A percentile compares a stretch with the other conserved stretches of the same genome.
Conservation (phyloP, 2,329 filamentous ascomycete species). For the Neurospora sp. region DNA sequence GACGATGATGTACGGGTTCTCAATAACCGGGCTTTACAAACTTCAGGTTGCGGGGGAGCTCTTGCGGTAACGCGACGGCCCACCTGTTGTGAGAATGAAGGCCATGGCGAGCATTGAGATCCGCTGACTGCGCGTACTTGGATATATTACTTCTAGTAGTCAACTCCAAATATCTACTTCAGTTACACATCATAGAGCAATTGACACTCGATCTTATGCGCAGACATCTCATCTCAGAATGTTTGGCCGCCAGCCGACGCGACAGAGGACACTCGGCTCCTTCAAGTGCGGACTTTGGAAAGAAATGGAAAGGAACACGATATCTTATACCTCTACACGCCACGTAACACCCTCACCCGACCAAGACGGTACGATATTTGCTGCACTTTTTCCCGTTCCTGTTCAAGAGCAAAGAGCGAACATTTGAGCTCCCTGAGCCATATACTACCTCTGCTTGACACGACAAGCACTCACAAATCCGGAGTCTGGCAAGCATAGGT, state of each 20-base stretch:
- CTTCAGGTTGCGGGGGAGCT: not conserved
- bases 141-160: not conserved
- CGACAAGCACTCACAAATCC: not conserved
- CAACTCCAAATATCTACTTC: not conserved
- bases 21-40: not conserved
- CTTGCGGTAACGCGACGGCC: not conserved
- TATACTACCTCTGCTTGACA: not conserved
- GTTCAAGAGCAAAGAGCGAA: not conserved
- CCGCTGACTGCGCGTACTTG: not conserved
- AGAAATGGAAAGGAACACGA: fast-evolving
- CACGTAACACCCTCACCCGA: not conserved
- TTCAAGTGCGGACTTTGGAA: not conserved
- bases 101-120: not conserved
- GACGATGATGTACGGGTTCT: not conserved
- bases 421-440: not conserved
- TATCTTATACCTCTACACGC: not conserved
- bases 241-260: not conserved
- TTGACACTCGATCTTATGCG: not conserved
- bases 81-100: not conserved
- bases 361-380: not conserved
- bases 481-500: not conserved
- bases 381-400: not conserved
- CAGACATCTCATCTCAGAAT: not conserved
- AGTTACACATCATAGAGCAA: not conserved
- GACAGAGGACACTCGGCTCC: not conserved